Conservation (phyloP, 495 filamentous ascomycete species). For the Pseudomonodictys pantanalensis region DNA sequence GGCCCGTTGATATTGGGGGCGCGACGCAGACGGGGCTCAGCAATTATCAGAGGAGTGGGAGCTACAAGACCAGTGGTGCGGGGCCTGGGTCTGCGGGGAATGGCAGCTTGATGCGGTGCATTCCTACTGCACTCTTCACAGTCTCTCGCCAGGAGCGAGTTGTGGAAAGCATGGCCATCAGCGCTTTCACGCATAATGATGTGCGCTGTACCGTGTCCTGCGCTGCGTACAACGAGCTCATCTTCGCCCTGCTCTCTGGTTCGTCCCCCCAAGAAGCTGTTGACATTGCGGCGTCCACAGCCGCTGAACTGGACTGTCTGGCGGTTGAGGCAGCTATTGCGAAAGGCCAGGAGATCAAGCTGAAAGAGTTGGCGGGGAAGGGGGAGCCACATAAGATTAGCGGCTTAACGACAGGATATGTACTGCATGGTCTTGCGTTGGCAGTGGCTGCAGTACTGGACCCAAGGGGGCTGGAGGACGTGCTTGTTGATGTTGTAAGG, state of each 20-base stretch:
- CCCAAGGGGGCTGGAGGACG: conserved; percentile 18
- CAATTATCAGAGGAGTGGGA: background rate
- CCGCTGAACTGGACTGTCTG: conserved; percentile 8
- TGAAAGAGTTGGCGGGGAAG: conserved; percentile 7
- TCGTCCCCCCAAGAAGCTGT: conserved; percentile 12
- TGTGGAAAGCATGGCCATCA: conserved; percentile 19
- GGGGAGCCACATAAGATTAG: conserved; percentile 7
- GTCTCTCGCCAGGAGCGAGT: background rate
- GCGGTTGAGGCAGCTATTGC: conserved; percentile 8
- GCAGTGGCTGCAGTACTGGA: conserved; percentile 23
- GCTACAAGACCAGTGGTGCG: conserved; percentile 3
- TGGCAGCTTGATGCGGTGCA: conserved; percentile 31
- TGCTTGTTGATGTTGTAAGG: conserved; percentile 26
- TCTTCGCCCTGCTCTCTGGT: conserved; percentile 14
- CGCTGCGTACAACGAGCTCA: conserved; percentile 29
- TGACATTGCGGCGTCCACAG: background rate
- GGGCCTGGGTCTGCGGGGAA: conserved; percentile 21
- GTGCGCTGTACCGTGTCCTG: conserved; percentile 21
- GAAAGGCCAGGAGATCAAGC: background rate
- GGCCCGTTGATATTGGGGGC: conserved; percentile 20
- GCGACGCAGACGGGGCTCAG: conserved; percentile 14
- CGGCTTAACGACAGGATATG: conserved; percentile 9
- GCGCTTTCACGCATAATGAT: conserved; percentile 29
- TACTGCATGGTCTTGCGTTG: conserved; percentile 17
- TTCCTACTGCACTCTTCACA: conserved; percentile 21